Evolutionary conservation across 108 stramenopile genomes (phyloP), one percentile per base, ranked within the genome.

Genomic region (Pseudonitzschia pungens): DNA sequence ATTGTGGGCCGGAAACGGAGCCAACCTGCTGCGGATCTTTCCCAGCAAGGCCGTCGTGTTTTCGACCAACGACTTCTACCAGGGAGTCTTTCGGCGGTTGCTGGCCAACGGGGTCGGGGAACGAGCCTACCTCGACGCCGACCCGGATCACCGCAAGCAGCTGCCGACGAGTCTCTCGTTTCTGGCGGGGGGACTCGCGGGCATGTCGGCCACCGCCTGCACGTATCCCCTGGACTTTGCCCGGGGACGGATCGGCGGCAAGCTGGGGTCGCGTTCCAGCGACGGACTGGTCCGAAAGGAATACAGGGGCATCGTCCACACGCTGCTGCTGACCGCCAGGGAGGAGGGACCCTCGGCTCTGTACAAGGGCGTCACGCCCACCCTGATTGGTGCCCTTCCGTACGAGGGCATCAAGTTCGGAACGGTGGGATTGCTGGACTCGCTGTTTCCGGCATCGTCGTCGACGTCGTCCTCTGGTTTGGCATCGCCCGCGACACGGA

Each of bases 371-470:
- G 70, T 87, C 28, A 68, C 90, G 41, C 94, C 94, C 0, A 92
- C 95, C 0, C 66, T 96, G 36, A 45, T 96, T 27, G 95, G 95
- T 11, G 90, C 92, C 16, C 82, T 96, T 77, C 92, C 92, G 0
- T 96, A 94, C 74, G 92, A 92, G 75, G 95, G 95, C 14, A 92
- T 96, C 58, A 91, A 94, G 71, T 96, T 96, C 81, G 95, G 92
- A 21, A 94, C 92, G 14, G 95, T 96, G 8, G 95, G 89, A 31
- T 12, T 92, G 27, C 68, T 96, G 74, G 95, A 96, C 62, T n/a
- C 42, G 20, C 40, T 81, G 7, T 89, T 93, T 75, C 88, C 89
- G 3, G 18, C n/a, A n/a, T n/a, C n/a, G n/a, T n/a, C n/a, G n/a
- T n/a, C n/a, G n/a, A n/a, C n/a, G n/a, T n/a, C 50, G 42, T 62